phyloP scores from a whole-genome alignment of 305 asterid genomes.

The Lippia alba region DNA sequence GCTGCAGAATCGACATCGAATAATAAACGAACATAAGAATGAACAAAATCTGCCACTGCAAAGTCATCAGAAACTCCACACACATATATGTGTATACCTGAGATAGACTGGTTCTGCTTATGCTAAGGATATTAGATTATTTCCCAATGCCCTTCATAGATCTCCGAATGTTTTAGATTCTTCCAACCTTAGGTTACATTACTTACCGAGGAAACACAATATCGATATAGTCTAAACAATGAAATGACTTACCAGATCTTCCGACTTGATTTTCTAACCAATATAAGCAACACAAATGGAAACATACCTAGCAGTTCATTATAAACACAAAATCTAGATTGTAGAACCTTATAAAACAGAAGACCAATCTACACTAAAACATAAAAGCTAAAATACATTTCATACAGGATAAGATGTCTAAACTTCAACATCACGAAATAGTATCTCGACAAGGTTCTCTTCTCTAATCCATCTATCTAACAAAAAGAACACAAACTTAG shows the following conservation, averaged over 20 bases:
- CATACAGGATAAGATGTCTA: slow-evolving; percentile 52
- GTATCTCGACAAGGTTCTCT: slow-evolving; percentile 47
- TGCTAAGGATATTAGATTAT: too few relatives aligned
- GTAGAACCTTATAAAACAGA: slow-evolving; percentile 27
- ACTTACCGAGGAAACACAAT: neutral
- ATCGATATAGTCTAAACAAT: neutral
- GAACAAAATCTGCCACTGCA: slow-evolving; percentile 14
- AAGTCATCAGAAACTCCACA: slow-evolving; percentile 8
- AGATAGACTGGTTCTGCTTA: neutral
- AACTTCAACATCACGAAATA: slow-evolving; percentile 41
- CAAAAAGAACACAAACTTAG: slow-evolving; percentile 28
- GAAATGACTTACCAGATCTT: neutral
- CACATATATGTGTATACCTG: neutral
- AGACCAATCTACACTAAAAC: slow-evolving; percentile 39
- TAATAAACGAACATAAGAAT: slow-evolving; percentile 9
- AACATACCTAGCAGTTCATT: slow-evolving; percentile 18
- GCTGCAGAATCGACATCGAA: slow-evolving; percentile 14
- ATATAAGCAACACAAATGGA: neutral
- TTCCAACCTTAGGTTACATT: too few relatives aligned
- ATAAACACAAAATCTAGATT: slow-evolving; percentile 29
- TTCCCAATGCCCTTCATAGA: neutral
- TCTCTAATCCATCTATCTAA: slow-evolving; percentile 34
- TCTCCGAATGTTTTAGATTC: neutral
- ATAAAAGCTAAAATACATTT: slow-evolving; percentile 36
- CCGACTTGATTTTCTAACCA: neutral